These are phyloP conservation scores for Rosa persica DNA, from an alignment of 306 rosid species.

Conservation along the genomic window DNA sequence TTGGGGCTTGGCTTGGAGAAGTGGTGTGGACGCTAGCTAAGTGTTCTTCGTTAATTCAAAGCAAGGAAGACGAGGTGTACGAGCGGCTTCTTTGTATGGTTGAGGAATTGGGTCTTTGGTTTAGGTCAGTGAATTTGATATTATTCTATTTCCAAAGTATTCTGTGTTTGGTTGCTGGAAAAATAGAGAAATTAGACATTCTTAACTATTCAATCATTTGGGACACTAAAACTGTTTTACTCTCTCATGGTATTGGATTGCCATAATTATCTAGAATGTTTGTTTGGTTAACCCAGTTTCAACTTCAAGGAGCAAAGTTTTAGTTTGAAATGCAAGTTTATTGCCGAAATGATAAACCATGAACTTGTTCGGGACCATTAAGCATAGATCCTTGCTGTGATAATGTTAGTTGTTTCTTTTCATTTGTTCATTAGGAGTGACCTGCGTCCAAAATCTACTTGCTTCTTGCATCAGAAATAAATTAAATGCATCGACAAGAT, in stretches of 20 bases:
- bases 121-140: constrained; percentile 39
- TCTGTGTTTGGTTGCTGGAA: neutral
- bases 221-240: too few relatives aligned
- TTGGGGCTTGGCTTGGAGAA: constrained; percentile 46
- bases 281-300: too few relatives aligned
- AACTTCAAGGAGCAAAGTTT: too few relatives aligned
- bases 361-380: neutral
- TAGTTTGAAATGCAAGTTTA: neutral
- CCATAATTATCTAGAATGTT: too few relatives aligned
- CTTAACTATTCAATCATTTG: too few relatives aligned
- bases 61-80: constrained; percentile 42
- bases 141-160: neutral
- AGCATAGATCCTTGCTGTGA: neutral
- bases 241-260: too few relatives aligned
- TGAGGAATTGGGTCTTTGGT: constrained; percentile 75
- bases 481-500: too few relatives aligned
- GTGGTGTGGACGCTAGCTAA: constrained; percentile 48
- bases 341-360: neutral
- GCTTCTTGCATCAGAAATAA: too few relatives aligned
- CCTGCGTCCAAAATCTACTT: too few relatives aligned
- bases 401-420: neutral
- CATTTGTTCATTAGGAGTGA: neutral
- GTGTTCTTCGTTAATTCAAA: constrained; percentile 42
- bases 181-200: too few relatives aligned
- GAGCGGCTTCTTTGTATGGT: constrained; percentile 54